Conservation (phyloP, 805 yeast species). For the Starmerella scarabaei region DNA sequence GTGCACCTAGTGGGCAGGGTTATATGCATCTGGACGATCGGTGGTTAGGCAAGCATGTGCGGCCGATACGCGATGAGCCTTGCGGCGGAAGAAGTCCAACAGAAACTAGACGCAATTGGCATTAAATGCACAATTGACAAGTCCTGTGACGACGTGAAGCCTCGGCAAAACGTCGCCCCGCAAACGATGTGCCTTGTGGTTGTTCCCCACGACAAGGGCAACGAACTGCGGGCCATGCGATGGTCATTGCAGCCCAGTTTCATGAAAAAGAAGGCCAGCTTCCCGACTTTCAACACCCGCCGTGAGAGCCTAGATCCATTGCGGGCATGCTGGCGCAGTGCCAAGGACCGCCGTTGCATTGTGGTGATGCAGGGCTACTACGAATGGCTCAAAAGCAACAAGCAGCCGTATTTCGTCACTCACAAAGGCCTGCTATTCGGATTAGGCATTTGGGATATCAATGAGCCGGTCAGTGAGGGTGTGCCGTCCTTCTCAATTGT, state of each 20-base stretch:
- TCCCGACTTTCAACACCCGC: slow-evolving; percentile 52
- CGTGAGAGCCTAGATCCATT: slow-evolving; percentile 42
- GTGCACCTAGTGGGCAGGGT: too few relatives aligned
- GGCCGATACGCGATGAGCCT: slow-evolving; percentile 17
- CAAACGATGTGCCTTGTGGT: slow-evolving; percentile 8
- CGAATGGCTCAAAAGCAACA: slow-evolving; percentile 49
- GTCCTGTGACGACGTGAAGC: not conserved
- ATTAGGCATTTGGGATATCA: slow-evolving; percentile 42
- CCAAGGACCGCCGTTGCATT: slow-evolving; percentile 47
- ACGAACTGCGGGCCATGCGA: slow-evolving; percentile 34
- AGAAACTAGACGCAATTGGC: slow-evolving; percentile 4
- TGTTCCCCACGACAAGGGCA: not conserved
- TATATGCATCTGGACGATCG: too few relatives aligned
- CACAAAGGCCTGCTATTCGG: slow-evolving; percentile 46
- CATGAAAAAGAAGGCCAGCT: slow-evolving; percentile 18
- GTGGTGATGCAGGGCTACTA: slow-evolving; percentile 74
- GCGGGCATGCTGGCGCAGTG: slow-evolving; percentile 45
- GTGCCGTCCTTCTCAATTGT: slow-evolving; percentile 47
- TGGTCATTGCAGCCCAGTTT: slow-evolving; percentile 65
- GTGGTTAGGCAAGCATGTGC: too few relatives aligned
- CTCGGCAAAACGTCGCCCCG: slow-evolving; percentile 14
- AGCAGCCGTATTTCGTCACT: slow-evolving; percentile 52
- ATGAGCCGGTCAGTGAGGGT: slow-evolving; percentile 18
- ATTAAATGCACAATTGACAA: slow-evolving; percentile 1
- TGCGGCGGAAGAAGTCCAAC: not conserved